A percentile compares a stretch with the other conserved stretches of the same genome.
Evolutionary conservation across 1,139 yeast species (phyloP).

Genomic region (Protomyces macrosporus): DNA sequence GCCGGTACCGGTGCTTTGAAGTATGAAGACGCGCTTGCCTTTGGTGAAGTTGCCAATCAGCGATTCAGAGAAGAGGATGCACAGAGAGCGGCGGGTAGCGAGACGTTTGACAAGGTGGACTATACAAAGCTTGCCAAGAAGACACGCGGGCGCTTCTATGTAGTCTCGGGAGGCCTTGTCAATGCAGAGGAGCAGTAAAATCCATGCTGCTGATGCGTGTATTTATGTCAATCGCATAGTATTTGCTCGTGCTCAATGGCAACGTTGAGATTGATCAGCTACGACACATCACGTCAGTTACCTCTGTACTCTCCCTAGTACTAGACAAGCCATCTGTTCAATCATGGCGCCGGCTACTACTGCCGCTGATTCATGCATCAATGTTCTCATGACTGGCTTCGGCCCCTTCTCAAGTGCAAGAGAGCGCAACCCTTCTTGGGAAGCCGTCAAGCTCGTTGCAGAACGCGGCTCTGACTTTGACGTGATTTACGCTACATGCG

Average conservation of each 20-base stretch:
- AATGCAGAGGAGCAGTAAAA: neutral
- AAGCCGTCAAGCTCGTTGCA: conserved; percentile 13
- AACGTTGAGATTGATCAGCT: too few relatives aligned
- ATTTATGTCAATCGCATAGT: too few relatives aligned
- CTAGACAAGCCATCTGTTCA: too few relatives aligned
- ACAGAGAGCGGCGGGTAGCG: neutral
- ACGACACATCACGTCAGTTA: too few relatives aligned
- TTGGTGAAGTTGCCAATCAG: neutral
- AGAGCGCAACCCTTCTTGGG: conserved; percentile 18
- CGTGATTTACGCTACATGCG: neutral
- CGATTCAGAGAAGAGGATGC: neutral
- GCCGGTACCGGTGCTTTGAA: neutral
- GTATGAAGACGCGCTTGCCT: conserved; percentile 3
- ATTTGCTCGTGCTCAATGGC: too few relatives aligned
- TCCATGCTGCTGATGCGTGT: too few relatives aligned
- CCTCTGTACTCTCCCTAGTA: too few relatives aligned
- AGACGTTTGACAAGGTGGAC: neutral
- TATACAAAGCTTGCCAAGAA: conserved; percentile 11
- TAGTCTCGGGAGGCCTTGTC: conserved; percentile 17
- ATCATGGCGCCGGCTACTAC: too few relatives aligned
- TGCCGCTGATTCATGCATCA: neutral
- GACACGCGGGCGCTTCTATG: neutral
- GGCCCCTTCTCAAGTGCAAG: conserved; percentile 4
- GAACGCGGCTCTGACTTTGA: neutral
- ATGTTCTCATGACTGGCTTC: conserved; percentile 19